These are phyloP conservation scores for Fereydounia khargensis DNA, from an alignment of 1,284 basidiomycete genomes.

Conservation along the genomic window DNA sequence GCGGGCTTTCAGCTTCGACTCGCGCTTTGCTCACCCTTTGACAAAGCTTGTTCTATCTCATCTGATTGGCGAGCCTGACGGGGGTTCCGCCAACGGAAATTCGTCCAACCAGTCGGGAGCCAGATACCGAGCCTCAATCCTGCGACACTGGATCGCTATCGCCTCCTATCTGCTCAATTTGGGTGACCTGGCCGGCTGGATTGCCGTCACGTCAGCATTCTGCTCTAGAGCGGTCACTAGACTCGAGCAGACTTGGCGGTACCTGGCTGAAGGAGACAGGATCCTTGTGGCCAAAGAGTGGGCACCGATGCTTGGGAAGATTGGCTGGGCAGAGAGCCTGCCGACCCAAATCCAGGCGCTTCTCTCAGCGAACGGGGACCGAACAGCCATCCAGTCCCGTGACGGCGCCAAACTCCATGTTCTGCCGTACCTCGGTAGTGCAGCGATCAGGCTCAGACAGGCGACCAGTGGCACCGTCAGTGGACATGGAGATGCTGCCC, in stretches of 20 bases:
- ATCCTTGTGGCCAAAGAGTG: conserved; percentile 38
- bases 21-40: conserved; percentile 43
- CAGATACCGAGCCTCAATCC: conserved; percentile 39
- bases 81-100: conserved; percentile 11
- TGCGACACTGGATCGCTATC: conserved; percentile 53
- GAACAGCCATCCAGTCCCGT: no score
- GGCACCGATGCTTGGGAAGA: conserved; percentile 37
- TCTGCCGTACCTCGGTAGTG: conserved; percentile 41
- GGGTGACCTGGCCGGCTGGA: conserved; percentile 48
- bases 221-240: conserved; percentile 52
- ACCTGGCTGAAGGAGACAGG: conserved; percentile 39
- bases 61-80: conserved; percentile 18
- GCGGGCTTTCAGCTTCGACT: conserved; percentile 53
- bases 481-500: not conserved
- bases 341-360: no score
- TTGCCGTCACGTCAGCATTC: conserved; percentile 45
- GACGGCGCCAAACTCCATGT: conserved; percentile 5
- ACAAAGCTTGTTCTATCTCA: conserved; percentile 46
- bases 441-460: no score
- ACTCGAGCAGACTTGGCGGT: conserved; percentile 50
- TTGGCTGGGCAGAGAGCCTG: conserved; percentile 49
- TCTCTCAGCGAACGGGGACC: no score
- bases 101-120: conserved; percentile 9
- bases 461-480: not conserved
- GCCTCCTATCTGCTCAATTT: conserved; percentile 35